Conservation (phyloP, 2,329 filamentous ascomycete species). For the Colletotrichum sp. region DNA sequence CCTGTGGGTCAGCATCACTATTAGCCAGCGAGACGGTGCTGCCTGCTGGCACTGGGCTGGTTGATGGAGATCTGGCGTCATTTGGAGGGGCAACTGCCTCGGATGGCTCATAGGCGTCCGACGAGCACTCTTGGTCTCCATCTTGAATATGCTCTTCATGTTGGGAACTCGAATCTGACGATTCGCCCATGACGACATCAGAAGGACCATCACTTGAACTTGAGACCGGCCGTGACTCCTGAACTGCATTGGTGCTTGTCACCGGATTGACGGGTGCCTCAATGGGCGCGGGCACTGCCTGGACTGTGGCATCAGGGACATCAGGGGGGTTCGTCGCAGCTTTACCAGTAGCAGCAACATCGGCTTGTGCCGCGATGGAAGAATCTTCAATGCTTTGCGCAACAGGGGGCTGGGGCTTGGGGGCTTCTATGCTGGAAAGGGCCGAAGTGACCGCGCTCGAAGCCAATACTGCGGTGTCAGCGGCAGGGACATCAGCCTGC, state of each 20-base stretch:
- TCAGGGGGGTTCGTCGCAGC: background rate
- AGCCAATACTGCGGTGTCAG: background rate
- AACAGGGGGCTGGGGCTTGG: background rate
- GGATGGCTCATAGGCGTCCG: slow-evolving; percentile 63
- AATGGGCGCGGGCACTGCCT: background rate
- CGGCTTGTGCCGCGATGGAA: background rate
- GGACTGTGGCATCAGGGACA: background rate
- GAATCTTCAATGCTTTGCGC: background rate
- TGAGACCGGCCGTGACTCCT: slow-evolving; percentile 1
- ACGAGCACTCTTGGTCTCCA: slow-evolving; percentile 14
- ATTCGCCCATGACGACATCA: slow-evolving; percentile 22
- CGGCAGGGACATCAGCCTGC: background rate
- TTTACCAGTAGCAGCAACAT: slow-evolving; percentile 11
- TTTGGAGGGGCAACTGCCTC: slow-evolving; percentile 48
- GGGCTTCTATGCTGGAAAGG: background rate
- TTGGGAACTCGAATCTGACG: slow-evolving; percentile 3
- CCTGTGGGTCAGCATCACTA: slow-evolving; percentile 30
- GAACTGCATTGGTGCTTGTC: background rate
- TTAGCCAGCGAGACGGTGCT: slow-evolving; percentile 26
- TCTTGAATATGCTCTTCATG: slow-evolving; percentile 24
- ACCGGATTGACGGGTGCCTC: background rate
- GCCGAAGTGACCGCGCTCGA: background rate
- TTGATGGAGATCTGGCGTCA: slow-evolving; percentile 60
- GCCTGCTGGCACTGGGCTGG: slow-evolving; percentile 24
- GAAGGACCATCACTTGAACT: slow-evolving; percentile 4